A percentile compares a stretch with the other conserved stretches of the same genome.
These are phyloP conservation scores for Prunus yedoensis DNA, from an alignment of 331 rosid species.

Conservation along the genomic window DNA sequence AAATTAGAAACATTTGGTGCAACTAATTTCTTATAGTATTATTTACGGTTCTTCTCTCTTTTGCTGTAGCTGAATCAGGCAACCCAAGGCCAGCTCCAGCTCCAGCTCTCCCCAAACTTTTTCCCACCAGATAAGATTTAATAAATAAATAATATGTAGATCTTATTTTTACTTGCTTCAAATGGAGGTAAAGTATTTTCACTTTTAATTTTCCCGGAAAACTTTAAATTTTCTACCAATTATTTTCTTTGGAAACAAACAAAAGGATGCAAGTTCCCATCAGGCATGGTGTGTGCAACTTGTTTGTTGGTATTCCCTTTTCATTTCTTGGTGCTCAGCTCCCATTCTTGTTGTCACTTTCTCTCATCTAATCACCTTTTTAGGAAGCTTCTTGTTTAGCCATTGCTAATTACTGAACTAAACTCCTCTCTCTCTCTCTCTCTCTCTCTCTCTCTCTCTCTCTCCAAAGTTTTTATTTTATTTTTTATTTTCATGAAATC, in stretches of 20 bases:
- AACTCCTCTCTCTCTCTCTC: background rate
- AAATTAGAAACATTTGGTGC: background rate
- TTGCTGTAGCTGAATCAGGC: constrained; percentile 9
- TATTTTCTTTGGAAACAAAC: constrained; percentile 15
- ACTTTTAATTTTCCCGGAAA: constrained; percentile 25
- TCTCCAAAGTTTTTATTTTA: background rate
- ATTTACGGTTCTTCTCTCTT: background rate
- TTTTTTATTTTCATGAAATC: background rate
- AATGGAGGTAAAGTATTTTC: constrained; percentile 68
- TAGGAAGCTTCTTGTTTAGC: constrained; percentile 45
- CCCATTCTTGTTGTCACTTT: constrained; percentile 23
- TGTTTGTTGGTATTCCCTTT: constrained; percentile 55
- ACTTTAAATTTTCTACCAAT: background rate
- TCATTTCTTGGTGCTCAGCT: constrained; percentile 58
- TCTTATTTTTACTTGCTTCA: constrained; percentile 47
- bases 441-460: too few relatives aligned
- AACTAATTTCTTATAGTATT: background rate
- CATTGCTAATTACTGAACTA: background rate
- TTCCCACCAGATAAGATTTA: background rate
- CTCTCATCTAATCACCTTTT: constrained; percentile 20
- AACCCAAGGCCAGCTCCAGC: background rate
- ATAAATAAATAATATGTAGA: background rate
- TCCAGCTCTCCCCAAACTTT: background rate
- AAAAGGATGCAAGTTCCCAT: constrained; percentile 30
- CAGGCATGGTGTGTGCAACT: constrained; percentile 18